Evolutionary conservation across 2,329 filamentous ascomycete species (phyloP).

Genomic region (Scorias spongiosa): DNA sequence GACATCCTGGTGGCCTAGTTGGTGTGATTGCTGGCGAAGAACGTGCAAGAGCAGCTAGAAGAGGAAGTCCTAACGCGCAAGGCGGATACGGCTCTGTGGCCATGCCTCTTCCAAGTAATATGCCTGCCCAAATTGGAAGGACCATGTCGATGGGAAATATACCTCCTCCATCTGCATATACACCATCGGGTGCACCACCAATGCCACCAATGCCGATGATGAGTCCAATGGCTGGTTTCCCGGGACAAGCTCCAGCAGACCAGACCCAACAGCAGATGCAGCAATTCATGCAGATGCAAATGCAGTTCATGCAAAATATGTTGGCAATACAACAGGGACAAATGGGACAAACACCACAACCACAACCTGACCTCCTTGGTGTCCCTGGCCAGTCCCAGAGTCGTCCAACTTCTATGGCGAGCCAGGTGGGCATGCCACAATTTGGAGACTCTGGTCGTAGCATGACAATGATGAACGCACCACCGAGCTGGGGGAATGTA

Average conservation of each 20-base stretch:
- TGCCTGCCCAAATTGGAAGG: slow-evolving; percentile 16
- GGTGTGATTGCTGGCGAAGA: slow-evolving; percentile 82
- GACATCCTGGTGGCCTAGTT: slow-evolving; percentile 63
- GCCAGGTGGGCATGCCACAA: slow-evolving; percentile 13
- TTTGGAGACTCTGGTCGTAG: slow-evolving; percentile 35
- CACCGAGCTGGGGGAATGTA: slow-evolving; percentile 15
- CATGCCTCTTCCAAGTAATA: slow-evolving; percentile 17
- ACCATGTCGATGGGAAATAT: slow-evolving; percentile 21
- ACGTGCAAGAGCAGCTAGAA: slow-evolving; percentile 57
- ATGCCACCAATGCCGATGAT: slow-evolving; percentile 14
- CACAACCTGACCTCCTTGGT: slow-evolving; percentile 11
- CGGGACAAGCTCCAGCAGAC: slow-evolving; percentile 7
- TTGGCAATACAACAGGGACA: slow-evolving; percentile 22
- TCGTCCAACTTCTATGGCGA: slow-evolving; percentile 32
- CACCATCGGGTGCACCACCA: slow-evolving; percentile 9
- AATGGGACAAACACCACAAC: slow-evolving; percentile 9
- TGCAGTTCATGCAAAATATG: slow-evolving; percentile 26
- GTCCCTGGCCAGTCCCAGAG: slow-evolving; percentile 5
- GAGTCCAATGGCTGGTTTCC: slow-evolving; percentile 7
- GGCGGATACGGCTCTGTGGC: slow-evolving; percentile 7
- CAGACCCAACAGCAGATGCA: slow-evolving; percentile 19
- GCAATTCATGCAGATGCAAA: slow-evolving; percentile 24
- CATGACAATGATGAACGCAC: slow-evolving; percentile 71
- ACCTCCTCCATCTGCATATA: slow-evolving; percentile 12
- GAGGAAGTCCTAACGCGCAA: slow-evolving; percentile 54